Evolutionary conservation across 176 grass and related monocot species (phyloP), one percentile per base, ranked within the genome.

Genomic region (Zizania latifolia): DNA sequence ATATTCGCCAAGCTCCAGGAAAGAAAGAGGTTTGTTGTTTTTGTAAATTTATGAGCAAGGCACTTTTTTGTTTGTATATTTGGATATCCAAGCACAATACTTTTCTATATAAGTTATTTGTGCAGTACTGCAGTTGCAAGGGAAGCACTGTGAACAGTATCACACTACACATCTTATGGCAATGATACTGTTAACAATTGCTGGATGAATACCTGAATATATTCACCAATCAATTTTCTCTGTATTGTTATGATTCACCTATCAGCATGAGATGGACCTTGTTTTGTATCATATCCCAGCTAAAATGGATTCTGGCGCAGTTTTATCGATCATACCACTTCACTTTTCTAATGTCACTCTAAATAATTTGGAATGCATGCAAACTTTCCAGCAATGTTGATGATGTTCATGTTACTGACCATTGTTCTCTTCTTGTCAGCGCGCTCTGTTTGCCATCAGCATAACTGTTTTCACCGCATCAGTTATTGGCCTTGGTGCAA

Each of bases 401-500:
- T 62, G 53, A 62, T 82, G 21, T 63, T 82, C 54, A 6, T 38
- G 56, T 37, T 82, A 19, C 63, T 83, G 41, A 79, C 32, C 6
- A 1, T 66, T 76, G 40, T 15, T 63, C 15, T 57, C 69, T 38
- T 85, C 36, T 60, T 82, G n/a, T 75, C 92, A 99, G 95, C 76
- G 64, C 37, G 69, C 82, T 84, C 81, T 99, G 62, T 84, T 99
- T 59, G 82, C 78, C 35, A 56, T 87, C 56, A 94, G 86, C 72
- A 74, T 94, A 69, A 65, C 26, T 74, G 76, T 91, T 72, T 99
- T 99, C 68, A 71, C 78, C 48, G 95, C 88, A 78, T 99, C 91
- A 43, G 82, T 99, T 73, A 75, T 94, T 72, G 91, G 88, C 59
- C 91, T 99, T 77, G 95, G 95, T 66, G 87, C 92, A 62, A 99